Conservation (phyloP, 371 early-diverging fungal genomes). For the Capillidium heterosporum region DNA sequence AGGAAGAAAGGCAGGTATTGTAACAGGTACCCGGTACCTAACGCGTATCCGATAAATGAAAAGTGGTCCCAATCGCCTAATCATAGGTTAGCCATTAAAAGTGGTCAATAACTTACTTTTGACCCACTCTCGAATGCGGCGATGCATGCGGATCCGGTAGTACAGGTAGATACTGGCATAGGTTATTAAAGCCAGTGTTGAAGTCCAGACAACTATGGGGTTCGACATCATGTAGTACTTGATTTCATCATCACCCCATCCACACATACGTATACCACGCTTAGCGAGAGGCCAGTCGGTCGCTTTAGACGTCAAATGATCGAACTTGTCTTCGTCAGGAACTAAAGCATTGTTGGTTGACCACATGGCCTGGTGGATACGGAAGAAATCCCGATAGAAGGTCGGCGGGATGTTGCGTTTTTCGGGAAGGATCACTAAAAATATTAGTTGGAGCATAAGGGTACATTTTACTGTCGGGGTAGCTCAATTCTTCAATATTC, state of each 20-base stretch:
- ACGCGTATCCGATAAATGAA: constrained; percentile 46
- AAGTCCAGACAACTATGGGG: constrained; percentile 89
- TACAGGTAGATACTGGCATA: constrained; percentile 21
- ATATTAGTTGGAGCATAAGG: neutral
- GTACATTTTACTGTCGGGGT: neutral
- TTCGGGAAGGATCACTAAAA: constrained; percentile 25
- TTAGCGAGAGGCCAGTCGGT: constrained; percentile 86
- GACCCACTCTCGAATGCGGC: constrained; percentile 41
- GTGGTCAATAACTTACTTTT: neutral
- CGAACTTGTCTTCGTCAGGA: constrained; percentile 93
- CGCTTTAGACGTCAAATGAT: constrained; percentile 75
- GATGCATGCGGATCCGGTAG: constrained; percentile 47
- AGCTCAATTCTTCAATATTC: constrained; percentile 1
- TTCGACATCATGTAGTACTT: constrained; percentile 95
- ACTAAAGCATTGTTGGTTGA: constrained; percentile 93
- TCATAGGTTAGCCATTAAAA: neutral
- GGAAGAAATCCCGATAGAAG: constrained; percentile 77
- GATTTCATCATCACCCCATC: constrained; percentile 81
- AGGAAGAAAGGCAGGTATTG: constrained; percentile 95
- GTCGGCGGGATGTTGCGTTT: constrained; percentile 28
- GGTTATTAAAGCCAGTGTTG: constrained; percentile 37
- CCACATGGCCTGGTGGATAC: constrained; percentile 95
- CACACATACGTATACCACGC: constrained; percentile 94
- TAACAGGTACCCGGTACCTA: constrained; percentile 80
- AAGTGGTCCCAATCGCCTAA: constrained; percentile 57